phyloP scores from a whole-genome alignment of 345 rosid species.

The Pugionium cornutum region DNA sequence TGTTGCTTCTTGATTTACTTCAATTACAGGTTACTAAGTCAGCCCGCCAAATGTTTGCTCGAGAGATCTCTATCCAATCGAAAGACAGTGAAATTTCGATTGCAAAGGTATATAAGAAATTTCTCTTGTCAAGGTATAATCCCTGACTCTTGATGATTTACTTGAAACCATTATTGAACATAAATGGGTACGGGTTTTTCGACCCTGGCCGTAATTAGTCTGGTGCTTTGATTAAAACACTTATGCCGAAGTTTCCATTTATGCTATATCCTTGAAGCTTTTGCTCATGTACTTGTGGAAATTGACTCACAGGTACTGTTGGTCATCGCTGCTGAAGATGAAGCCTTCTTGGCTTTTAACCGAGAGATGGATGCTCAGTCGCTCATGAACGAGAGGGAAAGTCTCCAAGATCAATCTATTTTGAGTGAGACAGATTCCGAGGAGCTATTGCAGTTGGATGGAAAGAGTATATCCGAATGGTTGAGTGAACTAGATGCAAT shows the following conservation, averaged over 20 bases:
- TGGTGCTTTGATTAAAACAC: conserved; percentile 5
- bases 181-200: conserved; percentile 24
- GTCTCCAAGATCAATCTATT: conserved; percentile 35
- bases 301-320: conserved; percentile 61
- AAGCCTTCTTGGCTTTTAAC: conserved; percentile 62
- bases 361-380: conserved; percentile 61
- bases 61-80: conserved; percentile 68
- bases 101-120: conserved; percentile 64
- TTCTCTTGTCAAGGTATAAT: conserved; percentile 40
- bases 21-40: conserved; percentile 57
- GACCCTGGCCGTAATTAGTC: conserved; percentile 2
- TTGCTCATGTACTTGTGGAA: conserved; percentile 24
- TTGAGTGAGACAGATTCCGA: conserved; percentile 46
- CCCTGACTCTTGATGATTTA: conserved; percentile 35
- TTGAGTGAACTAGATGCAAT: conserved; percentile 60
- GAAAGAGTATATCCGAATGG: conserved; percentile 68
- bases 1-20: conserved; percentile 34
- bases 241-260: conserved; percentile 3
- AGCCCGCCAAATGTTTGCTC: conserved; percentile 67
- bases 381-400: conserved; percentile 51
- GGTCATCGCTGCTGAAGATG: conserved; percentile 89
- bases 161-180: conserved; percentile 26
- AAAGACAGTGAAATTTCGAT: conserved; percentile 77
- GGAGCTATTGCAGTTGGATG: conserved; percentile 64
- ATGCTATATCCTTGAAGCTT: conserved; percentile 16